A percentile compares a stretch with the other conserved stretches of the same genome.
phyloP scores from a whole-genome alignment of 2,329 filamentous ascomycete genomes.

The Cladosporium sp. region DNA sequence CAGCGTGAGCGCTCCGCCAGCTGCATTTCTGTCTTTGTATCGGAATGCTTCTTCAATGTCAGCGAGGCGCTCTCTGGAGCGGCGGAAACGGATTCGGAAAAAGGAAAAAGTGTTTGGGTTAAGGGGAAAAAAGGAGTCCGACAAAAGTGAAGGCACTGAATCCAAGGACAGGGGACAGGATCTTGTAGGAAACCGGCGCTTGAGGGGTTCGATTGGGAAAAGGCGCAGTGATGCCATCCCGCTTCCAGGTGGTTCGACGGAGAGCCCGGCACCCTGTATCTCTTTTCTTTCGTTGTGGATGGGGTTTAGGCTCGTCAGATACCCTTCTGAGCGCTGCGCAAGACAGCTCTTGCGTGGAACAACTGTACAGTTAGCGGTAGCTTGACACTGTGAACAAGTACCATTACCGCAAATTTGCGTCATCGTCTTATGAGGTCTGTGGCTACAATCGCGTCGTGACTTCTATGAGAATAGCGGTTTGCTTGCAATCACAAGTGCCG shows the following conservation, averaged over 20 bases:
- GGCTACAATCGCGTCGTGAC: no score
- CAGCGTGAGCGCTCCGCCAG: slow-evolving; percentile 10
- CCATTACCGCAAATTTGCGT: not conserved
- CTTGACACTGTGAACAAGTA: not conserved
- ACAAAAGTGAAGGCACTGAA: not conserved
- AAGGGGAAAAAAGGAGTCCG: not conserved
- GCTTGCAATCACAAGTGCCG: no score
- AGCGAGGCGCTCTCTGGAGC: not conserved
- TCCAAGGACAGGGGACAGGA: not conserved
- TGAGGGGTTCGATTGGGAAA: no score
- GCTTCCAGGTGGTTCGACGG: not conserved
- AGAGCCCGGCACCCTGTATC: not conserved
- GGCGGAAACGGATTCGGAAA: not conserved
- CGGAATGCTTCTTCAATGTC: slow-evolving; percentile 8
- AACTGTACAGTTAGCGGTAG: slow-evolving; percentile 11
- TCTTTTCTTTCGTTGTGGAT: not conserved
- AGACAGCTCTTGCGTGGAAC: not conserved
- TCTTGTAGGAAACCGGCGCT: not conserved
- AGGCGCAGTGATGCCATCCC: not conserved
- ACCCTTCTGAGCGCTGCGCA: slow-evolving; percentile 6
- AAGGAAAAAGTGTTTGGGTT: not conserved
- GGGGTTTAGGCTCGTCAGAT: not conserved
- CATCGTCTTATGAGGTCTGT: no score
- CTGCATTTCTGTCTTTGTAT: slow-evolving; percentile 8
- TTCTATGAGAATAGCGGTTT: no score